Conservation (phyloP, 768 basidiomycete genomes). For the Mrakia gelida region DNA sequence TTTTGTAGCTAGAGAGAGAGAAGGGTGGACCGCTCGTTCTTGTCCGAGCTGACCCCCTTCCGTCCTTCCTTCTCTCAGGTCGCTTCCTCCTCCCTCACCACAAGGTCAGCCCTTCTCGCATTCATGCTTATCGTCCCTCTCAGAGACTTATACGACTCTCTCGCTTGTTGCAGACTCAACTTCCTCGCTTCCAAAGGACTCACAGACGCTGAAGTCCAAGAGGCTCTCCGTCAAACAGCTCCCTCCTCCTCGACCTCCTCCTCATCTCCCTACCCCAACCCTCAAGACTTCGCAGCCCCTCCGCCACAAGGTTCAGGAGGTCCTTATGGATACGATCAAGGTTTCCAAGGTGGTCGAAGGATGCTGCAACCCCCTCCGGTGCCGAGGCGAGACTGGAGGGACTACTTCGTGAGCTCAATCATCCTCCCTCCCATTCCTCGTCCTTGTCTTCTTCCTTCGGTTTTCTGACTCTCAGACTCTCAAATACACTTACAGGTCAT, state of each 20-base stretch:
- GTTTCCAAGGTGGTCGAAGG: neutral
- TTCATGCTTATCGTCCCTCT: too few relatives aligned
- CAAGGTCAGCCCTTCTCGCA: conserved; percentile 41
- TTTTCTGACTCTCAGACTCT: conserved; percentile 32
- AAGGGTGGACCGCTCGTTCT: too few relatives aligned
- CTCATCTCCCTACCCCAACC: conserved; percentile 48
- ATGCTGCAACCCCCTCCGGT: conserved; percentile 47
- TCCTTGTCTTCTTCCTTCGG: neutral
- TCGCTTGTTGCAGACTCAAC: conserved; percentile 64
- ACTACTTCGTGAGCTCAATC: conserved; percentile 74
- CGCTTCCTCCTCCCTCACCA: conserved; percentile 69
- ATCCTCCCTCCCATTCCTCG: neutral
- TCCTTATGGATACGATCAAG: neutral
- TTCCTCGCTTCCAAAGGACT: conserved; percentile 96
- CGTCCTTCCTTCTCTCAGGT: conserved; percentile 50
- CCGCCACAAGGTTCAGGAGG: neutral
- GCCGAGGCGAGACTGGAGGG: conserved; percentile 85
- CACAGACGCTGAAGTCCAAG: conserved; percentile 74
- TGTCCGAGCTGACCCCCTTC: conserved; percentile 29
- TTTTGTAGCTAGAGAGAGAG: neutral
- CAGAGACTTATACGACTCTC: too few relatives aligned
- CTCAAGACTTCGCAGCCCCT: conserved; percentile 33
- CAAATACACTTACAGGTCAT: conserved; percentile 62
- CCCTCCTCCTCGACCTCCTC: conserved; percentile 11
- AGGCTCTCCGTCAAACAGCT: conserved; percentile 66